phyloP scores from a whole-genome alignment of 371 early-diverging fungal genomes.

The Mortierella sp. region DNA sequence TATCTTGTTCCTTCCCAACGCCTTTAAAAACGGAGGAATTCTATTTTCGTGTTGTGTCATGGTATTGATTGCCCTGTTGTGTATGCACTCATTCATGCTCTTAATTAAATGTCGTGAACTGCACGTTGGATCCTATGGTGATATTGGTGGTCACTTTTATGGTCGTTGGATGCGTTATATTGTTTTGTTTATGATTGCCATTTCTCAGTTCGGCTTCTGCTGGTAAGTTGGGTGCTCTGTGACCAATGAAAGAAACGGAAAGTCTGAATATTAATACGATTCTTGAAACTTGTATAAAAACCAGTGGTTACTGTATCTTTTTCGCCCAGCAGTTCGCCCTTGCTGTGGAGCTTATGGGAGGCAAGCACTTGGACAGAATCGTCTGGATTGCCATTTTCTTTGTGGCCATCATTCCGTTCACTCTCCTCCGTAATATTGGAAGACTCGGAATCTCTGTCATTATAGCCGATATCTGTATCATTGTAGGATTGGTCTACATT shows the following conservation, averaged over 20 bases:
- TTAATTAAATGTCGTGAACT: slow-evolving; percentile 74
- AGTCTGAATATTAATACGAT: no score
- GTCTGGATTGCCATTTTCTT: slow-evolving; percentile 78
- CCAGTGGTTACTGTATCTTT: slow-evolving; percentile 49
- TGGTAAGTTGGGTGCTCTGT: no score
- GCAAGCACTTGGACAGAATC: slow-evolving; percentile 41
- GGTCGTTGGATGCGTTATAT: slow-evolving; percentile 82
- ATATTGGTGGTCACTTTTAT: slow-evolving; percentile 87
- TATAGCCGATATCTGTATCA: slow-evolving; percentile 90
- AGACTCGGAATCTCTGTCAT: slow-evolving; percentile 85
- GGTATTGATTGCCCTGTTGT: slow-evolving; percentile 72
- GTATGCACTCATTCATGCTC: slow-evolving; percentile 76
- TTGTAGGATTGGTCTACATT: slow-evolving; percentile 84
- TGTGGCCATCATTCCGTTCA: slow-evolving; percentile 81
- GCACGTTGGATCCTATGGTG: slow-evolving; percentile 88
- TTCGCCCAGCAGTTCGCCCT: slow-evolving; percentile 50
- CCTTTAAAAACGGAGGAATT: slow-evolving; percentile 85
- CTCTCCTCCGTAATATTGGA: slow-evolving; percentile 88
- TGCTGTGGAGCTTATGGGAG: slow-evolving; percentile 43
- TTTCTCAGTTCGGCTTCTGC: slow-evolving; percentile 91
- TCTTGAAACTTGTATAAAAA: neutral
- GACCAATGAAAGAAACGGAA: no score
- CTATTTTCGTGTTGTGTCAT: slow-evolving; percentile 74
- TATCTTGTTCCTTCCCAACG: slow-evolving; percentile 83
- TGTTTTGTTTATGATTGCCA: slow-evolving; percentile 84